Evolutionary conservation across 2,329 filamentous ascomycete genomes (phyloP), one percentile per base, ranked within the genome.

Genomic region (Drechslerella dactyloides): DNA sequence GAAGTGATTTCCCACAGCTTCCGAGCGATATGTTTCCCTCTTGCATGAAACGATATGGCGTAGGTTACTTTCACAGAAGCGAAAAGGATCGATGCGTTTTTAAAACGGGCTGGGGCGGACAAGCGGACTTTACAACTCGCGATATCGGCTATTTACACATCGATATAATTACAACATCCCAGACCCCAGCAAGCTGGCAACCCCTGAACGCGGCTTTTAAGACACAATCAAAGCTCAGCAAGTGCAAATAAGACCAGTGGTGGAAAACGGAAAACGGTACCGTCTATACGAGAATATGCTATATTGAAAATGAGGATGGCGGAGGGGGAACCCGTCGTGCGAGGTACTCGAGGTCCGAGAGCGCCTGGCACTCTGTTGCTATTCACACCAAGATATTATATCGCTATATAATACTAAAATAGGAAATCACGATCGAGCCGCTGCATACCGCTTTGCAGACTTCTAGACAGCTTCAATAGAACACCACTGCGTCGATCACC

Each of bases 231-330:
- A 23, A 51, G 4, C 53, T 27, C 50, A 17, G 24, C 24, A 60
- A 54, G 58, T 64, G 24, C 53, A 60, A 44, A 56, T n/a, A 48
- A 63, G 40, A 48, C 40, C 19, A 30, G 44, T 61, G 58, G 60
- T 51, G 50, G 50, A 57, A 51, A 6, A 50, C 68, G 68, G 68
- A 72, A 72, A 55, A 55, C 65, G 50, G 54, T 65, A 72, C 68
- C 68, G 68, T 72, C 68, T 60, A 61, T 70, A 65, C 68, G 60
- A 72, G 59, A 56, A 40, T 61, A 65, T 72, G 37, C 21, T 48
- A 30, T 37, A 51, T 19, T 17, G 11, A 61, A 46, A 60, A 10
- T n/a, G 44, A 37, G 21, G 52, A 56, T 50, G 55, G 48, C 66
- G 66, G 66, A 64, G 59, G 54, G 48, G 27, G 30, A 64, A 64